Base-by-base conservation (phyloP, 129 eudicot species). In the Gnaphalium uliginosum region DNA sequence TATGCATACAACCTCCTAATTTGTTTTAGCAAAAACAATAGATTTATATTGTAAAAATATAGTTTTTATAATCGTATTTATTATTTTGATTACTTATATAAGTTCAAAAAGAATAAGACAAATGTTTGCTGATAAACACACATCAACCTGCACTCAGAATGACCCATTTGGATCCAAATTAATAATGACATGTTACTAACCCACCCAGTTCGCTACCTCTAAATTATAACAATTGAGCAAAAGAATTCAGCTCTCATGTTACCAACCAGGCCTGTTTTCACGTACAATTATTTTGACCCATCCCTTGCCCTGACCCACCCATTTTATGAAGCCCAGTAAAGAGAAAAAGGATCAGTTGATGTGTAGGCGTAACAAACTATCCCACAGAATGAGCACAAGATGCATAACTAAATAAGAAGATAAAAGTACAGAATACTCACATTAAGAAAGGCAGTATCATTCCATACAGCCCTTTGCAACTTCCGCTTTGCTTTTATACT, bases 391-490 rank as follows among this genome's bases (percentile, higher is more conserved):
- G 21, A 27, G 19, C 15, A 35, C 53, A 66, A 32, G 14, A n/a
- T 19, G 17, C 35, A 33, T 37, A 19, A n/a, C 22, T 19, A 41
- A 61, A 54, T 26, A 39, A 53, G 50, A 26, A 68, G 56, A 63
- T 10, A 19, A 23, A 37, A 22, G 14, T 6, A n/a, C 7, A 8
- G 51, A 74, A 37, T 14, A 90, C 96, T 90, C 79, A 94, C 98
- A 32, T 88, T 84, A 68, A 94, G 97, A 82, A 94, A 90, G 26
- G 90, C 85, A 24, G 93, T 86, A 75, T 93, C 98, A 58, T 93
- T 93, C 95, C 96, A 93, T 32, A 90, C 96, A 64, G 96, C 98
- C 56, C 98, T 84, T 75, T 93, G 93, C 72, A 93, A 81, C 53
- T 79, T 78, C 29, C 93, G 64, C 81, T 94, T 94, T 30, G 93